These are phyloP conservation scores for Blastocladiella emersonii DNA, from an alignment of 371 early-diverging fungal species.

Conservation along the genomic window DNA sequence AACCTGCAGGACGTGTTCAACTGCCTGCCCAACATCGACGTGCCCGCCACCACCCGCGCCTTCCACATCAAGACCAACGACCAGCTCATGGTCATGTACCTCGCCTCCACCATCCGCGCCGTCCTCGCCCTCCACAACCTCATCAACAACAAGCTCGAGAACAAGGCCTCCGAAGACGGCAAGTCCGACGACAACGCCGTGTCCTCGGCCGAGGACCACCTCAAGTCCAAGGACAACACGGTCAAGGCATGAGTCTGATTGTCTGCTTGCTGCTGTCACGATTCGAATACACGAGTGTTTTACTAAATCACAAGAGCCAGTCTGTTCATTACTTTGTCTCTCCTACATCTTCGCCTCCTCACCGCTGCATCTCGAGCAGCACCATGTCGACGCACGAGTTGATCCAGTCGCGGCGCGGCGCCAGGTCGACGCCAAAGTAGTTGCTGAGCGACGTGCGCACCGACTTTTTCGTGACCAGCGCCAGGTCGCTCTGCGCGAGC, in stretches of 20 bases:
- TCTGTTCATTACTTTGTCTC: too few relatives aligned
- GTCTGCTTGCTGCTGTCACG: too few relatives aligned
- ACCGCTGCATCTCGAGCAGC: neutral
- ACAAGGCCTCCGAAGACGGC: conserved; percentile 27
- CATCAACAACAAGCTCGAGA: conserved; percentile 69
- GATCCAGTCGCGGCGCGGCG: conserved; percentile 61
- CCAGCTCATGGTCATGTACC: conserved; percentile 78
- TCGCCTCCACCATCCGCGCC: conserved; percentile 75
- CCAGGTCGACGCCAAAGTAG: conserved; percentile 62
- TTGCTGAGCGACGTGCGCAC: conserved; percentile 61
- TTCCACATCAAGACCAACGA: conserved; percentile 93
- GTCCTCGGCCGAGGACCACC: neutral
- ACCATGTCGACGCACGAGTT: conserved; percentile 27
- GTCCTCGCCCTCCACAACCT: conserved; percentile 91
- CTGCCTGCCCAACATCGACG: conserved; percentile 72
- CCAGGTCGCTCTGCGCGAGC: conserved; percentile 60
- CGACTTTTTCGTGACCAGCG: conserved; percentile 68
- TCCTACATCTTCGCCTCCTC: too few relatives aligned
- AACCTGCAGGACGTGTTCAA: conserved; percentile 95
- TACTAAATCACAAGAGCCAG: too few relatives aligned
- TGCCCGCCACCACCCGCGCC: conserved; percentile 52
- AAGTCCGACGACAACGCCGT: conserved; percentile 17
- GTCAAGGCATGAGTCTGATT: neutral
- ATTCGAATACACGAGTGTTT: too few relatives aligned
- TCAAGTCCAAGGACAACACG: neutral